Evolutionary conservation across 495 filamentous ascomycete genomes (phyloP), one percentile per base, ranked within the genome.

Genomic region (Aspergillus indologenus): DNA sequence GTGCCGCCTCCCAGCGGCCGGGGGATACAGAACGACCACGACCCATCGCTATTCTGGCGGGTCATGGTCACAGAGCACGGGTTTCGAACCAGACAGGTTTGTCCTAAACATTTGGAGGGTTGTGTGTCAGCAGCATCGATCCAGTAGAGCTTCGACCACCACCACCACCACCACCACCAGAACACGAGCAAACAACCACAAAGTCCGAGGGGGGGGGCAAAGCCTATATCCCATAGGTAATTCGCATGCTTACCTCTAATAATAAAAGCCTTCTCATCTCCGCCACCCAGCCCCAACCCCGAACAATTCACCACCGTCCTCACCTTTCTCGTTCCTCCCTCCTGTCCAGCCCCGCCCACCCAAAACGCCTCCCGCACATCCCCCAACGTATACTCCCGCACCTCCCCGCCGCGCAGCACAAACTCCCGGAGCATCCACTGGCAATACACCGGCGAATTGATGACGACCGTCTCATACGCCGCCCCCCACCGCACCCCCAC

Each of bases 371-470:
- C 84, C n/a, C 57, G 67, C 20, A 70, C 49, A 59, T 73, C 64
- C 1, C 69, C 67, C 15, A 87, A 64, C 14, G 74, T 75, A 49
- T 76, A 75, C 48, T 73, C 65, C n/a, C 70, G 65, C n/a, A 65
- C 68, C 46, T 66, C 65, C 0, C 83, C 85, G 1, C 84, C 84
- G 3, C 68, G 71, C 17, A 80, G 53, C 7, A 78, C 69, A 54
- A 86, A 83, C 65, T 74, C 64, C 1, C 83, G 70, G 52, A 87
- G 64, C 58, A 88, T 63, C 57, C 80, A 78, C 18, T 73, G 70
- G 62, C 81, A 83, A 61, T 88, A 88, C 6, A 87, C 80, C 63
- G 84, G 84, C 6, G 83, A 78, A 58, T 87, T 87, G 5, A 88
- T 64, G 61, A 79, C 84, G 64, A 79, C 85, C 0, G 83, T 81